phyloP scores from a whole-genome alignment of 208 protist species.

The Leishmania turanica region DNA sequence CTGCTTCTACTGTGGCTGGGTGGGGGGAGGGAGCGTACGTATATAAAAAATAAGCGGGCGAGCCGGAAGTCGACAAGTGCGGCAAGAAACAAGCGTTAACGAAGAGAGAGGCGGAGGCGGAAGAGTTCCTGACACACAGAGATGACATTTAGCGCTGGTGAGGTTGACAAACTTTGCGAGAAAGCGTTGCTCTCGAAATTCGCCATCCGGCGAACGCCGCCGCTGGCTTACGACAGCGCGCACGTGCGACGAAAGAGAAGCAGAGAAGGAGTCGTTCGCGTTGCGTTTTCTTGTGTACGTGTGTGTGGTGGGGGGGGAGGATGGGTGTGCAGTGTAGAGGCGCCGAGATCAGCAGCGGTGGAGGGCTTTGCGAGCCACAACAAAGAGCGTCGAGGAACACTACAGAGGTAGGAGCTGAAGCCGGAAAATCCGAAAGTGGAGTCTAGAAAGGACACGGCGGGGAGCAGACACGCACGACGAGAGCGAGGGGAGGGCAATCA shows the following conservation, averaged over 20 bases:
- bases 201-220: no score
- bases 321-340: not conserved
- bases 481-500: not conserved
- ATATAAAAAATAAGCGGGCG: not conserved
- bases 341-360: not conserved
- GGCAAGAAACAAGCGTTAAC: not conserved
- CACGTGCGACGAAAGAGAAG: not conserved
- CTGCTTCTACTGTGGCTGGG: not conserved
- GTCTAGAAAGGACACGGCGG: not conserved
- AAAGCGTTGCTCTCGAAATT: not conserved
- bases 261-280: not conserved
- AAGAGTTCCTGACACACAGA: not conserved
- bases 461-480: not conserved
- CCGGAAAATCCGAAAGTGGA: not conserved
- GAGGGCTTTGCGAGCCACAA: not conserved
- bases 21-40: not conserved
- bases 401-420: not conserved
- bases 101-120: not conserved
- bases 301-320: not conserved
- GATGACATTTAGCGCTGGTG: not conserved
- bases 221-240: no score
- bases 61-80: not conserved
- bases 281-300: not conserved
- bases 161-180: not conserved
- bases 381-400: not conserved